Base-by-base conservation (phyloP, 2,329 filamentous ascomycete species). In the Claviceps sorghi region DNA sequence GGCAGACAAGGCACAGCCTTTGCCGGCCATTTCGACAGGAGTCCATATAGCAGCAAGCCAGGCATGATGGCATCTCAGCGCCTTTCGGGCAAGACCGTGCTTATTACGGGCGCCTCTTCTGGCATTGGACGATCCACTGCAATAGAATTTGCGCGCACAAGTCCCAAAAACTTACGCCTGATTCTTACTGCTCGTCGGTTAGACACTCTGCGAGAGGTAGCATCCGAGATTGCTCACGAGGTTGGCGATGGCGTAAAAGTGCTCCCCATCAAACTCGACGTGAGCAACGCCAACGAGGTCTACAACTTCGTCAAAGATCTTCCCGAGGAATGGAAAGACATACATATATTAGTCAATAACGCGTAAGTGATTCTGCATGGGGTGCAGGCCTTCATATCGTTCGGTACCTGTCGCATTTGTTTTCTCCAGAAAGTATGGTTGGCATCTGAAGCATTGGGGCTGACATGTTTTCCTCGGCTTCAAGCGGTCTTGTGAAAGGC, bases 271-370 rank as follows among this genome's bases (percentile, higher is more conserved):
- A 83, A 88, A 72, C 76, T 97, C 51, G 93, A 98, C 66, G 84
- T 98, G 52, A 90, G 86, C 72, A 84, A 86, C 54, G 75, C 86
- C 0, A 79, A 82, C 3, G 82, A 93, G 63, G 78, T 97, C 4
- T 75, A 76, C 50, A 71, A 69, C 42, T 91, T 97, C 63, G 82
- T 96, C 13, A 71, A 69, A 1, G 77, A 74, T 42, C 69, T 97
- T 60, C 90, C 91, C 0, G 79, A 82, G 55, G 90, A 89, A 64
- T 97, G 88, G 72, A 81, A 78, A 66, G 81, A 88, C 29, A 85
- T 97, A 58, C 80, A 97, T 66, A 78, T 97, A 2, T 71, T 98
- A 54, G 88, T 98, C 29, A 98, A 98, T 72, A 97, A 97, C 75
- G 91, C 91, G 88, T 94, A 69, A 66, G 84, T 74, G 22, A 34